Base-by-base conservation (phyloP, 768 basidiomycete genomes). In the Hydnum rufescens region DNA sequence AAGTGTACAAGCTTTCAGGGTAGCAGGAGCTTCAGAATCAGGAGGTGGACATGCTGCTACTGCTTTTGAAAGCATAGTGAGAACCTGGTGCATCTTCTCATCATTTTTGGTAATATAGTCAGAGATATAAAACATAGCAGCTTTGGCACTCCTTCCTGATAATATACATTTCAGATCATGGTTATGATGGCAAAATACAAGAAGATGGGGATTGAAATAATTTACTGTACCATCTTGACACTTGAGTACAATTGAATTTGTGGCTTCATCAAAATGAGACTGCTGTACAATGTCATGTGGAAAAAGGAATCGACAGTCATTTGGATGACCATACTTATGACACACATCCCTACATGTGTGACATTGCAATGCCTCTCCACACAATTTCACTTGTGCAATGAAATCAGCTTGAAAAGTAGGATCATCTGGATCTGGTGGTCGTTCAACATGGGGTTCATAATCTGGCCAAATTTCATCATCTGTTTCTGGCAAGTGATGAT, bases 81-180 rank as follows among this genome's bases (percentile, higher is more conserved):
- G 32, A 53, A 63, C 57, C 22, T 67, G 51, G 52, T n/a, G n/a
- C n/a, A n/a, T n/a, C n/a, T n/a, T n/a, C n/a, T n/a, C n/a, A n/a
- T n/a, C n/a, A n/a, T n/a, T 58, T 48, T 66, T 68, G 6, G 65
- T 68, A 16, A 67, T 67, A 43, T 67, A 66, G 32, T 67, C 59
- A 0, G 63, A 61, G n/a, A 68, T 65, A 49, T 66, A 68, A 51
- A 64, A 66, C 60, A 67, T 65, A 0, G 64, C 64, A 18, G 65
- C 64, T 47, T 67, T 1, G n/a, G 63, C 66, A 36, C 57, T 57
- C 67, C 61, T n/a, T n/a, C n/a, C n/a, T n/a, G n/a, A n/a, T n/a
- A n/a, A n/a, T n/a, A n/a, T n/a, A n/a, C n/a, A n/a, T n/a, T n/a
- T n/a, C n/a, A n/a, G n/a, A n/a, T n/a, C n/a, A n/a, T n/a, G n/a